Evolutionary conservation across 805 yeast genomes (phyloP).

Genomic region (Phaffomyces opuntiae): DNA sequence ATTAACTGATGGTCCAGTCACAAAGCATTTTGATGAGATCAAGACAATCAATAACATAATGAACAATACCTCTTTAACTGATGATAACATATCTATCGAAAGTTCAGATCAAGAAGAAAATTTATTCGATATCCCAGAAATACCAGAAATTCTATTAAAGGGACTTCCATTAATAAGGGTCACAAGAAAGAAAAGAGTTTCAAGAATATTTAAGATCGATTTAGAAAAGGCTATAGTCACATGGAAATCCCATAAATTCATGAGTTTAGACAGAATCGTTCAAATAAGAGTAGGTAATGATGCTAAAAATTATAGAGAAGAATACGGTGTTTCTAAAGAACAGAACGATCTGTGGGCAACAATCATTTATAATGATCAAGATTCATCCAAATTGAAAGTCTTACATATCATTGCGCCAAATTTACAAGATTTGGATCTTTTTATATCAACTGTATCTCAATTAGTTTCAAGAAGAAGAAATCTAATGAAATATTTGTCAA

Average conservation of each 20-base stretch:
- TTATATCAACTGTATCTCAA: slow-evolving; percentile 48
- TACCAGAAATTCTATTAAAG: slow-evolving; percentile 40
- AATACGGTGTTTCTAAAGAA: slow-evolving; percentile 64
- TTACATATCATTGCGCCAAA: slow-evolving; percentile 68
- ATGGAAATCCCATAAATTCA: slow-evolving; percentile 46
- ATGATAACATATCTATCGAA: slow-evolving; percentile 2
- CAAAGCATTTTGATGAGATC: slow-evolving; percentile 14
- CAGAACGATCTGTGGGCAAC: slow-evolving; percentile 71
- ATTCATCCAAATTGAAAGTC: slow-evolving; percentile 62
- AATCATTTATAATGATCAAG: slow-evolving; percentile 57
- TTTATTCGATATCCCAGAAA: slow-evolving; percentile 26
- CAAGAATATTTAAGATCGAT: slow-evolving; percentile 50
- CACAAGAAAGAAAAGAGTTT: slow-evolving; percentile 62
- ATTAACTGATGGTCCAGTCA: slow-evolving; percentile 19
- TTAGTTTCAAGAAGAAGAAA: slow-evolving; percentile 53
- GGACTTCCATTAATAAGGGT: slow-evolving; percentile 64
- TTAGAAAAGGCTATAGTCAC: slow-evolving; percentile 44
- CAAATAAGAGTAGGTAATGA: slow-evolving; percentile 57
- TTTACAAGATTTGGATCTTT: slow-evolving; percentile 42
- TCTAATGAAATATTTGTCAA: slow-evolving; percentile 54
- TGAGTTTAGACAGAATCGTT: slow-evolving; percentile 57
- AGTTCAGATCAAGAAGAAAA: slow-evolving; percentile 5
- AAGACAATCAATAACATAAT: neutral
- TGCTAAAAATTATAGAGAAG: slow-evolving; percentile 83
- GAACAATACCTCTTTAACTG: neutral